Evolutionary conservation across 106 monocot genomes (phyloP).

Genomic region (Apostasia ramifera): DNA sequence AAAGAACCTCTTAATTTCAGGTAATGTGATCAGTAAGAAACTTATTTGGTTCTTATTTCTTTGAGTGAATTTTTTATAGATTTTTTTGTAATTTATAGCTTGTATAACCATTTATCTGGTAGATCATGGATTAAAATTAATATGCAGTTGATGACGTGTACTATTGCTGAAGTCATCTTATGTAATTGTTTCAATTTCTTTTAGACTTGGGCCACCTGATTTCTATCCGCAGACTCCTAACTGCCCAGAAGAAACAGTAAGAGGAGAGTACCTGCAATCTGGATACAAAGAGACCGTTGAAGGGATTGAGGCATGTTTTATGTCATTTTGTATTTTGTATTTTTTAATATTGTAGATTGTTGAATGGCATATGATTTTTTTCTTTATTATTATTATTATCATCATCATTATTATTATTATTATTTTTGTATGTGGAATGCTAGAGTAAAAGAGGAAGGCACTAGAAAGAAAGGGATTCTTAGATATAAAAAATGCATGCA

Average conservation of each 20-base stretch:
- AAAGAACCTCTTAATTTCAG: conserved; percentile 75
- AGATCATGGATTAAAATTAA: not conserved
- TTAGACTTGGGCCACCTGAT: conserved; percentile 90
- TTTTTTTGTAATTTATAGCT: not conserved
- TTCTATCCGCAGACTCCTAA: conserved; percentile 83
- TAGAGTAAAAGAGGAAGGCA: too few species aligned
- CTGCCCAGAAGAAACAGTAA: conserved; percentile 92
- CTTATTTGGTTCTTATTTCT: not conserved
- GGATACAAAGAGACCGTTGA: conserved; percentile 98
- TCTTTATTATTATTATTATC: too few species aligned
- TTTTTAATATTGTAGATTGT: not conserved
- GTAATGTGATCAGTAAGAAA: conserved; percentile 23
- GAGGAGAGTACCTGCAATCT: conserved; percentile 75
- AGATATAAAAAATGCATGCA: too few species aligned
- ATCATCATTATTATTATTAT: too few species aligned
- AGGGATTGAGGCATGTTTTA: conserved; percentile 82
- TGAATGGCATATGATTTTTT: not conserved
- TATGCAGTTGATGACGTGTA: not conserved
- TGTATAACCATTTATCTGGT: too few species aligned
- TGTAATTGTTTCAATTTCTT: conserved; percentile 3
- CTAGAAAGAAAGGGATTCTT: too few species aligned
- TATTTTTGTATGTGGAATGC: too few species aligned
- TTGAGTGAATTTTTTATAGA: not conserved
- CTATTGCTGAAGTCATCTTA: not conserved
- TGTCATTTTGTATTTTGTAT: not conserved